Evolutionary conservation across 768 basidiomycete genomes (phyloP), one percentile per base, ranked within the genome.

Genomic region (Russula vinacea): DNA sequence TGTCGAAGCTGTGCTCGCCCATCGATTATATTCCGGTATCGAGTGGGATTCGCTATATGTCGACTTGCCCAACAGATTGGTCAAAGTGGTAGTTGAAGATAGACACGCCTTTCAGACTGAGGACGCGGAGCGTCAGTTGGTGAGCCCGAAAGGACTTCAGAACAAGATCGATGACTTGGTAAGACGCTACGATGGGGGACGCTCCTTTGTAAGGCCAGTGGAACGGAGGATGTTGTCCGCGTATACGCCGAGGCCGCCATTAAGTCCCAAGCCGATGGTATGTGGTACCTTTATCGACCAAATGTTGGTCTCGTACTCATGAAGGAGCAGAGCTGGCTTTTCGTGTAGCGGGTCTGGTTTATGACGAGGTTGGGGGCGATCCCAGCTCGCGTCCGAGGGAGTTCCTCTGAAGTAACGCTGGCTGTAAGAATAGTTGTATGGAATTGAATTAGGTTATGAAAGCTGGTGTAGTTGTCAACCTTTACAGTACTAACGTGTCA

Each of bases 161-260:
- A 79, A 74, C 13, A 87, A 84, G 74, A 87, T 99, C 56, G 89
- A 98, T 65, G 89, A 87, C 32, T 80, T 93, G 42, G 87, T 92
- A 35, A 78, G 80, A 62, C 85, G 85, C 71, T 90, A 88, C 71
- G 86, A 89, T 52, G 86, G 85, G 19, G 97, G 97, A 1, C 84
- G 97, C 47, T 85, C 92, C 32, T 99, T 99, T 71, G 97, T 98
- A 19, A 77, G 97, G 62, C 97, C 97, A 96, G 94, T 74, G 97
- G 97, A 10, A 99, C 97, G 26, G 97, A 99, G 74, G 95, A 99
- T 71, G 95, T 96, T 29, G 97, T 99, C 7, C 83, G 97, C 63
- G 94, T 99, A 17, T 99, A 98, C 72, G 97, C 95, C 1, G 97
- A 99, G 74, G 96, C 97, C 1, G 80, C 78, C 52, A 77, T 84